Conservation (phyloP, 495 filamentous ascomycete species). For the Neurospora terricola region DNA sequence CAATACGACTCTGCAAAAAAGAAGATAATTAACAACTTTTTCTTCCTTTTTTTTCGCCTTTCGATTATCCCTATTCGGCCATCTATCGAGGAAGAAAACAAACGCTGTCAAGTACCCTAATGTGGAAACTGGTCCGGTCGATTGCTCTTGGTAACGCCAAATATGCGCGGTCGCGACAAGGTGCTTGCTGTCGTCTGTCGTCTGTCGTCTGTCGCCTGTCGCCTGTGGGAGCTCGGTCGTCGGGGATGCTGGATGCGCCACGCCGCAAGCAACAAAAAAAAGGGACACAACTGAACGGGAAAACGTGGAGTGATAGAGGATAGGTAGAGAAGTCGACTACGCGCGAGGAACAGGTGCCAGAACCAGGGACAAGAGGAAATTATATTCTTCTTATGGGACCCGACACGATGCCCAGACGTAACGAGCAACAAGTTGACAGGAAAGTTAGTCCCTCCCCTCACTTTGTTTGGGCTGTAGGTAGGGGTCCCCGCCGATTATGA, state of each 20-base stretch:
- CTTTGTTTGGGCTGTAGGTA: neutral
- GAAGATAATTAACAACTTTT: neutral
- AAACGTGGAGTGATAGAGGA: neutral
- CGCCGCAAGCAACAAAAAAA: neutral
- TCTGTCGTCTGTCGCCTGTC: neutral
- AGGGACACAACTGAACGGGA: neutral
- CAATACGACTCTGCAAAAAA: neutral
- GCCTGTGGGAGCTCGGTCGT: neutral
- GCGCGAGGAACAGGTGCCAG: neutral
- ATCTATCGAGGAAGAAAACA: neutral
- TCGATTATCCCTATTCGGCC: neutral
- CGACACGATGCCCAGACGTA: neutral
- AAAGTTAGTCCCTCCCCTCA: neutral
- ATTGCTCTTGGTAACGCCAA: neutral
- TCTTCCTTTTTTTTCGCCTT: neutral
- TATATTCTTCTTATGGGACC: neutral
- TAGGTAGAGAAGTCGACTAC: neutral
- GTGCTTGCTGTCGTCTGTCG: neutral
- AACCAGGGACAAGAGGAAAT: neutral
- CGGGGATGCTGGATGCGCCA: neutral
- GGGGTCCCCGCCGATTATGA: conserved; percentile 10
- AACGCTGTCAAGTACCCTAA: neutral
- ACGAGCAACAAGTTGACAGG: neutral
- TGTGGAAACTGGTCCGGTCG: neutral
- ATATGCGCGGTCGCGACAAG: neutral